phyloP scores from a whole-genome alignment of 2,329 filamentous ascomycete genomes.

The Calonectria ilicicola region DNA sequence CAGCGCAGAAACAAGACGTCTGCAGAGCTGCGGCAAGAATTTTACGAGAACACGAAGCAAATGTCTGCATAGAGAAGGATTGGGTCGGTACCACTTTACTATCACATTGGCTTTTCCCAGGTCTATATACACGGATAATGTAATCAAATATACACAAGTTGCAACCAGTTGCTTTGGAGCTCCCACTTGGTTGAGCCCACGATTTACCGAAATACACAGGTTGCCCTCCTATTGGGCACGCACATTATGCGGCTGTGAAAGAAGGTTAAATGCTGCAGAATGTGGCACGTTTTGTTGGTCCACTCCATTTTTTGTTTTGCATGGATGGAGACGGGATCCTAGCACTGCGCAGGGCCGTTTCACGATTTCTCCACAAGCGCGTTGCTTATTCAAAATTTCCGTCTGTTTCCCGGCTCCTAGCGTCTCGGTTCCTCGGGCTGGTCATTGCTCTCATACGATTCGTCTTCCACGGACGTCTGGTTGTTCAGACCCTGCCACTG shows the following conservation, averaged over 20 bases:
- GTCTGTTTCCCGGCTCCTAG: no score
- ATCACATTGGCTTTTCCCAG: not conserved
- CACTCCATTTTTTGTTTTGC: no score
- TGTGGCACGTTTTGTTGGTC: no score
- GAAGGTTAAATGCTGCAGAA: not conserved
- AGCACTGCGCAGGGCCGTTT: not conserved
- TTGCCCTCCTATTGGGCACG: not conserved
- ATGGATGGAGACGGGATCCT: not conserved
- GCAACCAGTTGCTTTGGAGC: no score
- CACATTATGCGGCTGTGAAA: not conserved
- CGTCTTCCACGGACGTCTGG: no score
- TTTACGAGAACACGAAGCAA: conserved; percentile 1
- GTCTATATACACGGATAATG: not conserved
- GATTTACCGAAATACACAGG: no score
- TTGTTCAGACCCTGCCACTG: no score
- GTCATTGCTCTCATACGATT: no score
- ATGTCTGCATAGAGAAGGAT: not conserved
- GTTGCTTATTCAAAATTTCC: no score
- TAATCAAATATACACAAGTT: not conserved
- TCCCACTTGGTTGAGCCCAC: no score
- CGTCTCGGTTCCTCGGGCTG: no score
- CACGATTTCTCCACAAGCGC: no score
- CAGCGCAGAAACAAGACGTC: not conserved
- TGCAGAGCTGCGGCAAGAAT: not conserved
- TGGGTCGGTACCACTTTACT: not conserved